Conservation (phyloP, 495 filamentous ascomycete genomes). For the Penicillium desertorum region DNA sequence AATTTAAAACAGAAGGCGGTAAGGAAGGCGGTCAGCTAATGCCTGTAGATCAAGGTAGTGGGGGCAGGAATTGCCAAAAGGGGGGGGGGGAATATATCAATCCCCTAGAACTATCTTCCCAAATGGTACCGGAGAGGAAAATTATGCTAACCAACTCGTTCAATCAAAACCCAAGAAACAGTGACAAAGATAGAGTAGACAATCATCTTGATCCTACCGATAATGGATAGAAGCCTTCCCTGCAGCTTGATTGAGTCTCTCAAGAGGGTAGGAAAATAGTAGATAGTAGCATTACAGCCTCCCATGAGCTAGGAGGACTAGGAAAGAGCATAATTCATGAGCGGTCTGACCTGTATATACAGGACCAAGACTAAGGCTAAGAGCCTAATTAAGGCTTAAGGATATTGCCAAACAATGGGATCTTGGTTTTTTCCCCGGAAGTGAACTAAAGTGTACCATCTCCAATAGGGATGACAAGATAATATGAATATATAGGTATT, state of each 20-base stretch:
- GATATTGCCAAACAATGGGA: no score
- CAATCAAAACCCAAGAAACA: slow-evolving; percentile 70
- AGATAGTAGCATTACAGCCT: slow-evolving; percentile 74
- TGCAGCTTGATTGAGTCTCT: slow-evolving; percentile 52
- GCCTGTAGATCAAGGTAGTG: no score
- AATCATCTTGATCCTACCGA: slow-evolving; percentile 75
- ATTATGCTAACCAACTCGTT: slow-evolving; percentile 71
- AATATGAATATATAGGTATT: background rate
- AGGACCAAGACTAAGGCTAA: no score
- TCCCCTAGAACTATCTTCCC: slow-evolving; percentile 62
- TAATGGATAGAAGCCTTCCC: slow-evolving; percentile 60
- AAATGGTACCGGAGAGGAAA: slow-evolving; percentile 59
- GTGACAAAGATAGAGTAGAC: slow-evolving; percentile 67
- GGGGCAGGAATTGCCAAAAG: no score
- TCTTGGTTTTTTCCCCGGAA: background rate
- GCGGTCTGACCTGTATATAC: no score
- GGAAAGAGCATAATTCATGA: no score
- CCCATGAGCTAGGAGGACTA: slow-evolving; percentile 52
- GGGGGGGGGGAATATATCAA: no score
- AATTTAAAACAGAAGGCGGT: no score
- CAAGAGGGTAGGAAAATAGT: slow-evolving; percentile 73
- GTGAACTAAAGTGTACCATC: background rate
- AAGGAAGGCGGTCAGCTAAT: no score
- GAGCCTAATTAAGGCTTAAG: no score
- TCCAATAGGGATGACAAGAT: background rate